Base-by-base conservation (phyloP, 371 early-diverging fungal species). In the Mortierella sp. region DNA sequence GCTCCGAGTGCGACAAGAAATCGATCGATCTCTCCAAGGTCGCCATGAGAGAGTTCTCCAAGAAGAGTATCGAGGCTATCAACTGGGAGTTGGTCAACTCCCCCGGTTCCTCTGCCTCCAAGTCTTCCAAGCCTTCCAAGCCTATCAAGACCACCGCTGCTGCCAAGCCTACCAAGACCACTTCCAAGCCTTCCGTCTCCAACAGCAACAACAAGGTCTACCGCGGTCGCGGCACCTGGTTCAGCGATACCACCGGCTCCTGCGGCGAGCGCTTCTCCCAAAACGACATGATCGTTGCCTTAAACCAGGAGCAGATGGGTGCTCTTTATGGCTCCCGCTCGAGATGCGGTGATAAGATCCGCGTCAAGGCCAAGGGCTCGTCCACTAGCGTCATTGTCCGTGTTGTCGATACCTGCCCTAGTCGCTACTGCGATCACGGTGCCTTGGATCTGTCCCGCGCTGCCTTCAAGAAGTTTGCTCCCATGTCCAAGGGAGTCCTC, bases 301-400 rank as follows among this genome's bases (percentile, higher is more conserved):
- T 79, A 43, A 83, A 83, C 70, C 55, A 76, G 53, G 73, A 66
- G n/a, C 84, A 83, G 70, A 83, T 79, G 79, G 84, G 79, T 41
- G 40, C 43, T 13, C 66, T 71, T 65, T 76, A 55, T 53, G 83
- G 83, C 47, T 71, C 55, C n/a, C 67, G 76, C 13, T 83, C 83
- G 67, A 75, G 73, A 70, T 79, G 83, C 34, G 83, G 83, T 3
- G 47, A 64, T n/a, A 73, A 72, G 58, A 71, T 83, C 24, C 83
- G 83, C 37, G 79, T 83, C 67, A 53, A 37, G 22, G 70, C 64
- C 65, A 83, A 73, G 66, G 82, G 74, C 11, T 66, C 70, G 13
- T 69, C 73, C 8, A 64, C 37, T 24, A 72, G 69, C 52, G 73
- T 79, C 13, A 34, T 72, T 26, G 76, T 78, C 53, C 68, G 64